Base-by-base conservation (phyloP, 176 grass and related monocot genomes). In the Phoenix roebelenii region DNA sequence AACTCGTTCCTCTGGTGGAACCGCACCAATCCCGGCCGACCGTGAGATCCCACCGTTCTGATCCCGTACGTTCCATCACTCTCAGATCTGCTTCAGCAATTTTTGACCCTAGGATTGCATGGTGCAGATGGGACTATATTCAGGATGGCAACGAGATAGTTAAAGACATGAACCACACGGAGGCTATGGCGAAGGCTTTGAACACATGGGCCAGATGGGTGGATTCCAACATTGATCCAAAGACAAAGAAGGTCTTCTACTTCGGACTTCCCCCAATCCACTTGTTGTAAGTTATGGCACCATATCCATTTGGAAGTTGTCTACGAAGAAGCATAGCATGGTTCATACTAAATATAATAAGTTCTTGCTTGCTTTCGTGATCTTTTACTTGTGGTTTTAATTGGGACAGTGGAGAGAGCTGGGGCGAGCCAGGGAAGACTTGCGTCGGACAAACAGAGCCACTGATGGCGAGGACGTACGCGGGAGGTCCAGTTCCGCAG, bases 1-100 rank as follows among this genome's bases (percentile, higher is more conserved):
- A 85, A 95, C 74, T 76, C 86, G 0, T 86, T 80, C 83, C 90
- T 89, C 69, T 96, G 92, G 92, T 96, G 92, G 91, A 60, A 83
- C 15, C 77, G 77, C 49, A 54, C 61, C 7, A 83, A 87, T 1
- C 61, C 67, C 0, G 51, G 74, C 1, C 78, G 72, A 51, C 77
- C 83, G 86, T 95, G 5, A 71, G 69, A 23, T 44, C 35, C 12
- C 10, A 14, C 35, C 2, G 1, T 12, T 1, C 7, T 3, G 7
- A 44, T 12, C 12, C 35, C 35, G 12, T 44, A 10, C 35, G 10
- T 44, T 44, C 7, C 35, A 14, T 44, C 9, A 14, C 35, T 44
- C 35, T 44, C 35, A 14, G 7, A 9, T 14, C 10, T 44, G 12
- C 1, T 12, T 44, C 9, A 10, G 9, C 10, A 44, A 14, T 44